Evolutionary conservation across 1,284 basidiomycete species (phyloP), one percentile per base, ranked within the genome.

Genomic region (Cutaneotrichosporon cyanovorans): DNA sequence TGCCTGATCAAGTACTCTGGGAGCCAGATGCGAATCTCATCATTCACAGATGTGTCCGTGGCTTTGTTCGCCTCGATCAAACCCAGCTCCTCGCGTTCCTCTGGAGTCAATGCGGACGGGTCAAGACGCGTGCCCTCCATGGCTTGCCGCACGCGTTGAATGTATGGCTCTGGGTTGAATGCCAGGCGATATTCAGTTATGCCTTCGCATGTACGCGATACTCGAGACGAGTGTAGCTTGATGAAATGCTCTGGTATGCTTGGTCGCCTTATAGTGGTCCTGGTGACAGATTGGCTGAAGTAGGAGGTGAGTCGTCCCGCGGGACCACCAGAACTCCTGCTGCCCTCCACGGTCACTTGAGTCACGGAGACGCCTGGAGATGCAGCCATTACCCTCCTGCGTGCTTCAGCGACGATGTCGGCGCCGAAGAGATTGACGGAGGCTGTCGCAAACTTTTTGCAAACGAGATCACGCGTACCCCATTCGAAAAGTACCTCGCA

Each of bases 401-500:
- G 42, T 7, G 67, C 63, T 25, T 59, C 55, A 12, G 59, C 51
- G 31, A 68, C 49, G 9, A 68, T 35, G 38, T 65, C 58, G 10
- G 57, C 51, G 10, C 59, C 57, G 39, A 64, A 68, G 1, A 69
- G 30, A 8, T 61, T 63, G 31, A 68, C 46, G 16, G 48, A 45
- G 48, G 63, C 62, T 5, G 61, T 50, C 20, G 60, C 62, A 42
- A 73, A 69, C 46, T 62, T 62, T 51, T 61, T 68, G 31, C 50
- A 58, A 3, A 72, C 68, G 3, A 64, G 50, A 5, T 87, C 83
- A 53, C 77, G 80, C 37, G 85, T 81, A 0, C 87, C 88, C 88
- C 88, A 92, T 62, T 91, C 88, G 57, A 92, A 92, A 62, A 83
- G 85, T 40, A 80, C 75, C 66, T 92, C 88, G 71, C 87, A 91